A percentile compares a stretch with the other conserved stretches of the same genome.
Conservation (phyloP, 2,329 filamentous ascomycete species). For the Pyrenochaeta sp. region DNA sequence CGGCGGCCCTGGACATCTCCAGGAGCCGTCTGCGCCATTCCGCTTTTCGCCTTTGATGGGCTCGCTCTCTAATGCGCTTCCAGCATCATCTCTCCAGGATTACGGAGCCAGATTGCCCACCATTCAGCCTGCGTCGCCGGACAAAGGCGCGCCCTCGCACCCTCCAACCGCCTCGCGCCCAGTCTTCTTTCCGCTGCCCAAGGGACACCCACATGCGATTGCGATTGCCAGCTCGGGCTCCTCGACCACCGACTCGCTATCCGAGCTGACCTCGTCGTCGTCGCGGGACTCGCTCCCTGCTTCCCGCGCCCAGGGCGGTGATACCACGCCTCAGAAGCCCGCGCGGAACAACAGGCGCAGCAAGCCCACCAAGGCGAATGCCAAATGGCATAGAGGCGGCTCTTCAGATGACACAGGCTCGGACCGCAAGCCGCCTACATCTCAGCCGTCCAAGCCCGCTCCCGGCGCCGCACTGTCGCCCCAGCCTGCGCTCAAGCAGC, state of each 20-base stretch:
- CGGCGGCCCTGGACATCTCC: slow-evolving; percentile 22
- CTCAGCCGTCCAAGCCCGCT: slow-evolving; percentile 25
- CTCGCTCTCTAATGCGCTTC: slow-evolving; percentile 31
- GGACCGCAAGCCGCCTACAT: slow-evolving; percentile 31
- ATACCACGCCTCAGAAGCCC: slow-evolving; percentile 38
- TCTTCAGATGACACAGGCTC: slow-evolving; percentile 41
- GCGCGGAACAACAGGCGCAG: slow-evolving; percentile 35
- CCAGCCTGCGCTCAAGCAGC: slow-evolving; percentile 26
- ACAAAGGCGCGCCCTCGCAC: slow-evolving; percentile 37
- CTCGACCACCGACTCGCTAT: slow-evolving; percentile 31
- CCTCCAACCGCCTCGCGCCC: slow-evolving; percentile 20
- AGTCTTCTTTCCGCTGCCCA: slow-evolving; percentile 16
- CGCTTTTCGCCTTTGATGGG: slow-evolving; percentile 15
- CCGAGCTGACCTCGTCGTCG: slow-evolving; percentile 43
- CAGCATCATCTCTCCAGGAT: slow-evolving; percentile 26
- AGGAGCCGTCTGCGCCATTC: slow-evolving; percentile 16
- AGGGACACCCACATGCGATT: slow-evolving; percentile 38
- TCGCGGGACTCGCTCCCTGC: slow-evolving; percentile 40
- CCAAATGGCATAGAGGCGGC: slow-evolving; percentile 42
- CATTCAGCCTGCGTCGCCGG: slow-evolving; percentile 37
- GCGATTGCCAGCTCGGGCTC: slow-evolving; percentile 34
- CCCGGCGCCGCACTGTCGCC: slow-evolving; percentile 25
- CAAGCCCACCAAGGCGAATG: slow-evolving; percentile 32
- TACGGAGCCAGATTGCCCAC: slow-evolving; percentile 28
- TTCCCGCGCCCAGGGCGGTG: slow-evolving; percentile 29